A percentile compares a stretch with the other conserved stretches of the same genome.
Evolutionary conservation across 257 asterid species (phyloP).

Genomic region (Coffea eugenioides): DNA sequence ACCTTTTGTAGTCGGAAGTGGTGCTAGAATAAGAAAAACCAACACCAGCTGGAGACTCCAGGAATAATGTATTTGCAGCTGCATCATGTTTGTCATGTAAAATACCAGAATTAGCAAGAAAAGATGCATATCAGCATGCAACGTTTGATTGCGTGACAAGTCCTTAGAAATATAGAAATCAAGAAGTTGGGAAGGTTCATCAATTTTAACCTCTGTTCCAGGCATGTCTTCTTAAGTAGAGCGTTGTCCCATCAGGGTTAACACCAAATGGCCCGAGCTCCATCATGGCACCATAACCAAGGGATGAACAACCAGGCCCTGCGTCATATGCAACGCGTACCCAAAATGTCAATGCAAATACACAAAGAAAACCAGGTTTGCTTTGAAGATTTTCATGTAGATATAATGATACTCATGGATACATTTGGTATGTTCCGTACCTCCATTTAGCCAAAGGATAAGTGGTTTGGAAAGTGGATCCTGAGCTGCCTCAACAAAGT

Average conservation of each 20-base stretch:
- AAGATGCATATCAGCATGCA: neutral
- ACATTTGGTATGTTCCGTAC: conserved; percentile 6
- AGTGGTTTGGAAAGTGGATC: conserved; percentile 36
- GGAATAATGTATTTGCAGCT: conserved; percentile 39
- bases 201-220: conserved; percentile 37
- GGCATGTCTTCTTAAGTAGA: conserved; percentile 33
- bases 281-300: conserved; percentile 40
- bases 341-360: too few relatives aligned
- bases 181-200: neutral
- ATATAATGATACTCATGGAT: too few relatives aligned
- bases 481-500: conserved; percentile 33
- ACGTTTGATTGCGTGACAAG: neutral
- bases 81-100: neutral
- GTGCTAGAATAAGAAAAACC: conserved; percentile 46
- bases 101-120: neutral
- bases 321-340: neutral
- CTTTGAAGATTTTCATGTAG: too few relatives aligned
- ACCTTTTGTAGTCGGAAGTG: conserved; percentile 26
- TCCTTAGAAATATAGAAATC: neutral
- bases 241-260: conserved; percentile 40
- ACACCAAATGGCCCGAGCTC: conserved; percentile 49
- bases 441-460: conserved; percentile 49
- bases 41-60: conserved; percentile 52
- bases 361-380: neutral
- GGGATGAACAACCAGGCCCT: conserved; percentile 55